Evolutionary conservation across 1,284 basidiomycete genomes (phyloP), one percentile per base, ranked within the genome.

Genomic region (Fomitopsis schrenkii): DNA sequence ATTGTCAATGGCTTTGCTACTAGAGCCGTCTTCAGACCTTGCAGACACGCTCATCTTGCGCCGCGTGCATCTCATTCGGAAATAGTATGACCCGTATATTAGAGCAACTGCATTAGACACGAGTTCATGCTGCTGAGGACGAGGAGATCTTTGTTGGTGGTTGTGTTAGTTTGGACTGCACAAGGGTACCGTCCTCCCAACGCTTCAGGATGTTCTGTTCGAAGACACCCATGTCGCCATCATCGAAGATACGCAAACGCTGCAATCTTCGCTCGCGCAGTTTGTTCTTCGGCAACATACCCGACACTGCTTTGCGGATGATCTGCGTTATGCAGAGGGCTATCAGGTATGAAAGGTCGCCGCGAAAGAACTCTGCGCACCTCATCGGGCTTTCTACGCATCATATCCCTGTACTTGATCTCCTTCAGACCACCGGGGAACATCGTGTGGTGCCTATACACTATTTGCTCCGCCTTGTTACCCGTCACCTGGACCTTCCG

Each of bases 231-330:
- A 88, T 87, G 64, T 88, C 83, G 48, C 86, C 78, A 17, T 84
- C 90, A 41, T 91, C 84, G 71, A 95, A 97, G 67, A 98, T 91
- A 65, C 91, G 88, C 55, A 98, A 80, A 58, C 95, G 80, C 64
- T 91, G 93, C 45, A 98, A 77, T 54, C 95, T 83, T 57, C 91
- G 83, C 60, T 96, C 91, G 33, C 95, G 86, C 64, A 96, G 84
- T 66, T 91, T 95, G 80, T 98, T 98, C 77, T 98, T 98, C 35
- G 95, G 95, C 62, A 98, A 80, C 95, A 98, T 98, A 64, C 95
- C 93, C 9, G 95, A 93, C 4, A 98, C 95, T 8, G 96, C 96
- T 67, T 94, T 87, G n/a, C 93, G 88, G 62, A 98, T 93, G 68
- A 97, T 94, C 95, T 97, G 70, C n/a, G 38, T 19, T 45, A 33